A percentile compares a stretch with the other conserved stretches of the same genome.
phyloP scores from a whole-genome alignment of 2,329 filamentous ascomycete genomes.

The Sporothrix luriei region DNA sequence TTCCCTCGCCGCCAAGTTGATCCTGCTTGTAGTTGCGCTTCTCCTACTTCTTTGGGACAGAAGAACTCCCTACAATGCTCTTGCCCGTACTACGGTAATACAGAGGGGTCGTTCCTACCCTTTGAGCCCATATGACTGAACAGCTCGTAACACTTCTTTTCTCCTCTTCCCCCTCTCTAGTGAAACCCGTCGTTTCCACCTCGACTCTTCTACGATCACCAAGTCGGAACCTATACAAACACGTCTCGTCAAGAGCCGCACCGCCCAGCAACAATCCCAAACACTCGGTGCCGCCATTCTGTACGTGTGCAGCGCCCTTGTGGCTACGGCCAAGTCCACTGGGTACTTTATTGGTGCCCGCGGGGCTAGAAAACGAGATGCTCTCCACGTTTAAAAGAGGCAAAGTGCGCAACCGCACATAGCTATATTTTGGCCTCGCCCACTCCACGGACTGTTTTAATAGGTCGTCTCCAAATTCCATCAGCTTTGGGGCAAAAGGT shows the following conservation, averaged over 20 bases:
- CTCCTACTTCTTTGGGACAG: slow-evolving; percentile 19
- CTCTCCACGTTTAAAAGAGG: not conserved
- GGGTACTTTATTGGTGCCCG: not conserved
- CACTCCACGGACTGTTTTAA: not conserved
- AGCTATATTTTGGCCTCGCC: not conserved
- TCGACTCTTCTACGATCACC: not conserved
- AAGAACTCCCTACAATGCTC: not conserved
- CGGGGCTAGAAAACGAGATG: not conserved
- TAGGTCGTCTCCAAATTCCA: slow-evolving; percentile 13
- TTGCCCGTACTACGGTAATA: not conserved
- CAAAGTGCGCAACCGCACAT: slow-evolving; percentile 9
- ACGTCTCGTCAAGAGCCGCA: slow-evolving; percentile 8
- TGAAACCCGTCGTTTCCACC: not conserved
- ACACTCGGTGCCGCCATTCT: slow-evolving; percentile 4
- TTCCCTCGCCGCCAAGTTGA: not conserved
- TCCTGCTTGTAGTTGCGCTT: not conserved
- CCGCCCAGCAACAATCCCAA: slow-evolving; percentile 11
- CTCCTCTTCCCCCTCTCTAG: not conserved
- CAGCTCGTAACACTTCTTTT: not conserved
- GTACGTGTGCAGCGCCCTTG: not conserved
- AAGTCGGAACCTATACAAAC: not conserved
- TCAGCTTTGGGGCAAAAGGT: slow-evolving; percentile 5
- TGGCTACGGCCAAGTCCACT: not conserved
- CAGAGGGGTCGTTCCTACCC: not conserved
- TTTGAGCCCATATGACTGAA: not conserved